These are phyloP conservation scores for Backusella parvicylindrica DNA, from an alignment of 192 early-diverging fungal species.

Conservation along the genomic window DNA sequence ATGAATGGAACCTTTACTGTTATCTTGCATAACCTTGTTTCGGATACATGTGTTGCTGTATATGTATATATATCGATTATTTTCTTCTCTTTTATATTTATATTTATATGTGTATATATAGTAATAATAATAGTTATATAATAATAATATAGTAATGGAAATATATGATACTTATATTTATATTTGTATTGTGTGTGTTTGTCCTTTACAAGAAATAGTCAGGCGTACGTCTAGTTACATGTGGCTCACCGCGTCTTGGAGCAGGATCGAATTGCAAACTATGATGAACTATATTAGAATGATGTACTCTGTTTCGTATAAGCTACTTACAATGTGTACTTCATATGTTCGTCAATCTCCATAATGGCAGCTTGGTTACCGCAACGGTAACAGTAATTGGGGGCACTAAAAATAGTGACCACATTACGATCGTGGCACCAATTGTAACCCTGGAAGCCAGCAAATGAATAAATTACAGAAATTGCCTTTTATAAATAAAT, in stretches of 20 bases:
- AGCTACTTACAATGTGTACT: constrained; percentile 89
- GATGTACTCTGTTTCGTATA: background rate
- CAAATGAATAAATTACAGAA: background rate
- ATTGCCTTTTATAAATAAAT: background rate
- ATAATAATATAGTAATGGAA: background rate
- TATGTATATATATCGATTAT: background rate
- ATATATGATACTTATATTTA: background rate
- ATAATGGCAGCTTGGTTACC: constrained; percentile 99
- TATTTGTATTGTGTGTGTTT: background rate
- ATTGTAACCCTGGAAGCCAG: constrained; percentile 79
- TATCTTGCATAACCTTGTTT: too few species aligned
- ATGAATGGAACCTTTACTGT: too few species aligned
- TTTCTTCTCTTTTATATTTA: background rate
- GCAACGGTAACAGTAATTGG: constrained; percentile 99
- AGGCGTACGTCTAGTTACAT: constrained; percentile 97
- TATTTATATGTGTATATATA: background rate
- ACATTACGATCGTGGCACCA: constrained; percentile 99
- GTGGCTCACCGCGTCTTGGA: constrained; percentile 94
- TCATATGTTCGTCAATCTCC: constrained; percentile 99
- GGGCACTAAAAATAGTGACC: constrained; percentile 98
- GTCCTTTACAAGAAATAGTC: constrained; percentile 92
- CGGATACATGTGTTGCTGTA: too few species aligned
- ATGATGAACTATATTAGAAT: background rate
- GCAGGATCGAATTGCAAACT: constrained; percentile 97
- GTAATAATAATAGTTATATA: background rate